Evolutionary conservation across 108 stramenopile species (phyloP).

Genomic region (Nitzschia sp.): DNA sequence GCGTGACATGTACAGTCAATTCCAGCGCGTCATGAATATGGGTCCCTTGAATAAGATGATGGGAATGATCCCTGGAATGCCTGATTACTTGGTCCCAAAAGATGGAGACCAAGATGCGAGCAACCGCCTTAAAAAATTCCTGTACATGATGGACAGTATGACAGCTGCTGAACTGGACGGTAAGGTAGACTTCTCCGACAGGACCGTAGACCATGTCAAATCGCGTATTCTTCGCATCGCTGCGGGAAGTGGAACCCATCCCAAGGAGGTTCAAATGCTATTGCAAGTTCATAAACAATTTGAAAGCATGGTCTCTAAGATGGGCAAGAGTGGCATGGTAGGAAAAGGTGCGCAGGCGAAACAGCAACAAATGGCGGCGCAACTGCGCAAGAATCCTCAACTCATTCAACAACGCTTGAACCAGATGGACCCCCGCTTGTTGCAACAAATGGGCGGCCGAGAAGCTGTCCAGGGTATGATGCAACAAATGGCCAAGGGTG

Average conservation of each 20-base stretch:
- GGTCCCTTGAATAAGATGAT: conserved; percentile 91
- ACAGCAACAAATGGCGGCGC: conserved; percentile 74
- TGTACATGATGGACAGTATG: conserved; percentile 98
- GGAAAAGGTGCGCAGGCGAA: conserved; percentile 75
- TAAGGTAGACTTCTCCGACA: conserved; percentile 73
- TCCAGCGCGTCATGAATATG: conserved; percentile 88
- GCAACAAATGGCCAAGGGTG: conserved; percentile 62
- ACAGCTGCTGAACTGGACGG: conserved; percentile 94
- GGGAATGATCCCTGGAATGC: conserved; percentile 97
- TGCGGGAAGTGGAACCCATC: conserved; percentile 88
- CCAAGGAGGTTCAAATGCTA: conserved; percentile 82
- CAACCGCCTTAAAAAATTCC: conserved; percentile 78
- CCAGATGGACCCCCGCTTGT: conserved; percentile 81
- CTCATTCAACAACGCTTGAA: conserved; percentile 82
- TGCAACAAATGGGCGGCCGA: conserved; percentile 82
- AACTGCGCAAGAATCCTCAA: conserved; percentile 84
- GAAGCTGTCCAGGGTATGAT: conserved; percentile 55
- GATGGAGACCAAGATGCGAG: conserved; percentile 64
- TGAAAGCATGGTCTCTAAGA: conserved; percentile 85
- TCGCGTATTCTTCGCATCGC: conserved; percentile 88
- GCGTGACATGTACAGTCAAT: conserved; percentile 95
- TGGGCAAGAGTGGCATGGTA: conserved; percentile 91
- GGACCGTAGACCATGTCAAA: conserved; percentile 46
- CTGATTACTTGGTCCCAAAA: conserved; percentile 74
- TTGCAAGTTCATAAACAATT: conserved; percentile 91